phyloP scores from a whole-genome alignment of 768 basidiomycete genomes.

The Tephrocybe sp. region DNA sequence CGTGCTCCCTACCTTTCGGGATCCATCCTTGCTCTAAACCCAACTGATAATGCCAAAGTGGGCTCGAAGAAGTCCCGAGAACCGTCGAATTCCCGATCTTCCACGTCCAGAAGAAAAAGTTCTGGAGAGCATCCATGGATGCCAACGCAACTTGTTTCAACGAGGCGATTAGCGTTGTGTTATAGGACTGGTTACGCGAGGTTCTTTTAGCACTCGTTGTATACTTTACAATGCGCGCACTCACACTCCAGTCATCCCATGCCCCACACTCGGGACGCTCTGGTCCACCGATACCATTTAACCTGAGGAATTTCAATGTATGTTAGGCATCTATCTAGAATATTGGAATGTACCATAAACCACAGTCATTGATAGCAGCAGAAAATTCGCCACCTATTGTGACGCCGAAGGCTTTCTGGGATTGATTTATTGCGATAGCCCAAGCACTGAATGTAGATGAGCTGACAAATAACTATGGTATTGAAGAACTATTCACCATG shows the following conservation, averaged over 20 bases:
- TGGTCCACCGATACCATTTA: slow-evolving; percentile 42
- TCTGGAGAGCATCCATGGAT: slow-evolving; percentile 88
- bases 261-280: slow-evolving; percentile 32
- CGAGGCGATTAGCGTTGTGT: slow-evolving; percentile 50
- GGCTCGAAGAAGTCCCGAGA: slow-evolving; percentile 63
- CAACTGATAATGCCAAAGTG: slow-evolving; percentile 87
- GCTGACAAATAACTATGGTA: background rate
- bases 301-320: slow-evolving; percentile 27
- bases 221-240: slow-evolving; percentile 7
- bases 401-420: slow-evolving; percentile 73
- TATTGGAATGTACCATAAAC: slow-evolving; percentile 46
- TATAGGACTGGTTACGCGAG: slow-evolving; percentile 44
- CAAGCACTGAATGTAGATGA: slow-evolving; percentile 34
- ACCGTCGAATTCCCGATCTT: slow-evolving; percentile 84
- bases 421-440: slow-evolving; percentile 52
- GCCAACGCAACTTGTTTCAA: slow-evolving; percentile 68
- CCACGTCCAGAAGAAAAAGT: slow-evolving; percentile 98
- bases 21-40: slow-evolving; percentile 88
- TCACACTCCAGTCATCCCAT: slow-evolving; percentile 46
- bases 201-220: background rate
- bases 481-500: slow-evolving; percentile 34
- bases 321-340: slow-evolving; percentile 11
- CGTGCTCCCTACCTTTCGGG: slow-evolving; percentile 52
- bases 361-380: slow-evolving; percentile 76
- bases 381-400: slow-evolving; percentile 83